These are phyloP conservation scores for Hortiboletus campestris DNA, from an alignment of 768 basidiomycete species.

Conservation along the genomic window DNA sequence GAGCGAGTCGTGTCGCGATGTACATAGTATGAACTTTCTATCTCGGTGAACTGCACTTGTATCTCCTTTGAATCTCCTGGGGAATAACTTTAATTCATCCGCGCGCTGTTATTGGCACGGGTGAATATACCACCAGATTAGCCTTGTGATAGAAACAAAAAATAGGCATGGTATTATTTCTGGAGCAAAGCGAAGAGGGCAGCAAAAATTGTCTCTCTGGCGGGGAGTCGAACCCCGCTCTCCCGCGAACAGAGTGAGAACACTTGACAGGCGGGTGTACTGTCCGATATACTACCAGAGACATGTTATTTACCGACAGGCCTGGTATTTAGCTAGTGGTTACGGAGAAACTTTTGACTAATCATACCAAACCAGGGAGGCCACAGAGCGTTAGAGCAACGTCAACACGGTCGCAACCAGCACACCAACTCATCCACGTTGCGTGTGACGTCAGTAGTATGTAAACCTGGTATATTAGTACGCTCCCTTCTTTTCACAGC, in stretches of 20 bases:
- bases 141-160: no score
- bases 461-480: neutral
- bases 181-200: neutral
- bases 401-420: no score
- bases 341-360: no score
- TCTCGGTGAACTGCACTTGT: no score
- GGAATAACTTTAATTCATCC: no score
- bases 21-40: no score
- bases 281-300: constrained; percentile 52
- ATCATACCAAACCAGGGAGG: no score
- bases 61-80: no score
- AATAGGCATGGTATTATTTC: neutral
- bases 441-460: neutral
- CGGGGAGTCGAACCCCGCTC: constrained; percentile 47
- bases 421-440: no score
- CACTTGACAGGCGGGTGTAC: constrained; percentile 46
- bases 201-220: constrained; percentile 37
- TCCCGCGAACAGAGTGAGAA: constrained; percentile 30
- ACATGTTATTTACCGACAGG: neutral
- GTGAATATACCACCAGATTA: neutral
- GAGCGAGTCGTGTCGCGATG: neutral
- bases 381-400: no score
- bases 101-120: no score
- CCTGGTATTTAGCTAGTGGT: no score
- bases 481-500: neutral